Percentiles rank a stretch among this genome's conserved stretches.
Conservation (phyloP, 2,329 filamentous ascomycete genomes). For the Aspergillus proliferans region DNA sequence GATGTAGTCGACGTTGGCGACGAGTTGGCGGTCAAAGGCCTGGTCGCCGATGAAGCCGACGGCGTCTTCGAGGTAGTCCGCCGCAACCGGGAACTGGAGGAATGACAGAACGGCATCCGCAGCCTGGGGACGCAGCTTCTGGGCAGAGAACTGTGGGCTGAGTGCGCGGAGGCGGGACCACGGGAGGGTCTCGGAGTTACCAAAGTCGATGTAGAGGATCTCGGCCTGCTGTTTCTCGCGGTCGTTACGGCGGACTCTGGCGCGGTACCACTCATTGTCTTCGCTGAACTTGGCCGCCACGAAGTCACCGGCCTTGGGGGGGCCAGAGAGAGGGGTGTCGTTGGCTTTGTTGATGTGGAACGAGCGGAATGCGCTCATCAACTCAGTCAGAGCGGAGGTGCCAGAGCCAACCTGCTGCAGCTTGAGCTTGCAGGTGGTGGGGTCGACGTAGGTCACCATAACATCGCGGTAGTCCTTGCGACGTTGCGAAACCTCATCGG, state of each 20-base stretch:
- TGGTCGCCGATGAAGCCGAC: constrained; percentile 68
- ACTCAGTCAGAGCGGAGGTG: constrained; percentile 72
- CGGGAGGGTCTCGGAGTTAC: constrained; percentile 82
- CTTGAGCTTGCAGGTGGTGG: constrained; percentile 71
- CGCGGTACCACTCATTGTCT: constrained; percentile 92
- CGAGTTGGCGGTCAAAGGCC: constrained; percentile 69
- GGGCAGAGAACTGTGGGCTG: constrained; percentile 66
- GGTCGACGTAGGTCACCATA: constrained; percentile 82
- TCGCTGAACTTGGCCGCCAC: constrained; percentile 87
- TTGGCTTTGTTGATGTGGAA: constrained; percentile 86
- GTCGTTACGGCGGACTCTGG: constrained; percentile 84
- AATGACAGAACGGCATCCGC: constrained; percentile 81
- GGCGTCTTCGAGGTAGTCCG: constrained; percentile 78
- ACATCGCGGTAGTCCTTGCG: constrained; percentile 93
- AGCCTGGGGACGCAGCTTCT: constrained; percentile 82
- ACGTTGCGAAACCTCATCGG: constrained; percentile 53
- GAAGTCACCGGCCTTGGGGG: constrained; percentile 84
- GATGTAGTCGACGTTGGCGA: constrained; percentile 84
- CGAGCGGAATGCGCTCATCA: constrained; percentile 86
- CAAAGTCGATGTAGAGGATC: constrained; percentile 92
- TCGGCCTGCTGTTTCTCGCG: constrained; percentile 82
- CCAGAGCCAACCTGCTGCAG: constrained; percentile 84
- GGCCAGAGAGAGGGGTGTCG: constrained; percentile 62
- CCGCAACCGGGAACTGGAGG: constrained; percentile 74
- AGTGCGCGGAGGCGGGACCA: constrained; percentile 82